Evolutionary conservation across 2,329 filamentous ascomycete genomes (phyloP), one percentile per base, ranked within the genome.

Genomic region (Pestalotiopsis sp.): DNA sequence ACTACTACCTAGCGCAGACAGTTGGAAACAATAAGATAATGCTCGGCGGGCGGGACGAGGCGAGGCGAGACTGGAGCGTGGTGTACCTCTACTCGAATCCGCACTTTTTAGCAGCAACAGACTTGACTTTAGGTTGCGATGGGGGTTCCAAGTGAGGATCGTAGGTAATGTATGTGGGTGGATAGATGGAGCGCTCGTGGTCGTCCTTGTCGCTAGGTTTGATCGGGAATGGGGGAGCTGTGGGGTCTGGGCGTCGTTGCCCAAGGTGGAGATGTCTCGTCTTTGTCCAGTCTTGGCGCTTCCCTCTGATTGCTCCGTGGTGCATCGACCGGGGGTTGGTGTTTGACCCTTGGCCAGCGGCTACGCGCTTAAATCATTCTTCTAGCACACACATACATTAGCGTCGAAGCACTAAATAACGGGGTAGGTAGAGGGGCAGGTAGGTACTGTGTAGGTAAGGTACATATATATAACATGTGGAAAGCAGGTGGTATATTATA

Each of bases 181-280:
- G 44, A 44, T 52, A 20, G 44, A 35, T 35, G 44, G 17, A 52
- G 58, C 35, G 10, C 35, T 61, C 35, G 38, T 30, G 55, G 65
- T 48, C 38, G 22, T 20, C 11, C 35, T 22, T 52, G 38, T 30
- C 35, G 57, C 65, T 66, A 64, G 59, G 24, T 67, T 44, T 48
- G 60, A 39, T 67, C 59, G 40, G 66, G 66, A 38, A 67, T 67
- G 60, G 66, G 20, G 56, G 63, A 26, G 60, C 39, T 48, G 60
- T 24, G 38, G n/a, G 20, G 44, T 20, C 38, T 44, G 38, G 38
- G 40, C 39, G 17, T 24, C 24, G 60, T 58, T 17, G 56, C 56
- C 22, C 56, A 58, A 35, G 22, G 58, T 61, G 58, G 58, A 35
- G 58, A 39, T 61, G 30, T 61, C 26, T 61, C 30, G 39, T 26